Evolutionary conservation across 164 flowering plant species (phyloP).

Genomic region (Tetracentron sinense): DNA sequence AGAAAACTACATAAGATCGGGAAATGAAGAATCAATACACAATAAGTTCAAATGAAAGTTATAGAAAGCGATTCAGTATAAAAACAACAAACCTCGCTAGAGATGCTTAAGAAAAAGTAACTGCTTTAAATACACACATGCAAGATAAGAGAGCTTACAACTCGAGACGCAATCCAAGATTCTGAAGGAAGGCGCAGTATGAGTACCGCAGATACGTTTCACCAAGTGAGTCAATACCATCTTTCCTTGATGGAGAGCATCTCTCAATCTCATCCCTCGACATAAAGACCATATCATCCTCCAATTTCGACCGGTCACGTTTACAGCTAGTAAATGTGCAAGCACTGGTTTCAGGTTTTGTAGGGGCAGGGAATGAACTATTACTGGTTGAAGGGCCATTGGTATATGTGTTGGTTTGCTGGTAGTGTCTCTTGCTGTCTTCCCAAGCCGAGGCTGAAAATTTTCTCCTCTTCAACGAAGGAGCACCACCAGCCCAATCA

Average conservation of each 20-base stretch:
- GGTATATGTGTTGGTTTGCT: constrained; percentile 17
- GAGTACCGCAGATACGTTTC: constrained; percentile 82
- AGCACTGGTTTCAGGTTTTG: constrained; percentile 30
- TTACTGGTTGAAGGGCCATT: constrained; percentile 29
- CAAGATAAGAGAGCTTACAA: constrained; percentile 51
- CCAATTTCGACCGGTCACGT: constrained; percentile 49
- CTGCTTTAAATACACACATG: not conserved
- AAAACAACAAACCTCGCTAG: not conserved
- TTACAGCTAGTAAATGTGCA: constrained; percentile 35
- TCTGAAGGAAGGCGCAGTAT: constrained; percentile 82
- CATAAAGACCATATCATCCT: constrained; percentile 64
- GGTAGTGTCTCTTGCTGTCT: constrained; percentile 33
- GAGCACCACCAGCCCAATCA: constrained; percentile 25
- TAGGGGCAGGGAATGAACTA: constrained; percentile 14
- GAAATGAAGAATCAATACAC: not conserved
- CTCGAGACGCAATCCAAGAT: constrained; percentile 78
- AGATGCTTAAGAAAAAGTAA: not conserved
- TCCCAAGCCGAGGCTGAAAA: constrained; percentile 43
- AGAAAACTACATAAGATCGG: not conserved
- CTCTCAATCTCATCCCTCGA: constrained; percentile 88
- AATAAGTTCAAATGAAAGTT: not conserved
- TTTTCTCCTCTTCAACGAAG: constrained; percentile 59
- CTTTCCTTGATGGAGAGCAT: constrained; percentile 88
- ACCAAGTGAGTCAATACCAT: constrained; percentile 80
- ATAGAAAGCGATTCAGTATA: not conserved